Base-by-base conservation (phyloP, 257 asterid genomes). In the Solanum paucissectum region DNA sequence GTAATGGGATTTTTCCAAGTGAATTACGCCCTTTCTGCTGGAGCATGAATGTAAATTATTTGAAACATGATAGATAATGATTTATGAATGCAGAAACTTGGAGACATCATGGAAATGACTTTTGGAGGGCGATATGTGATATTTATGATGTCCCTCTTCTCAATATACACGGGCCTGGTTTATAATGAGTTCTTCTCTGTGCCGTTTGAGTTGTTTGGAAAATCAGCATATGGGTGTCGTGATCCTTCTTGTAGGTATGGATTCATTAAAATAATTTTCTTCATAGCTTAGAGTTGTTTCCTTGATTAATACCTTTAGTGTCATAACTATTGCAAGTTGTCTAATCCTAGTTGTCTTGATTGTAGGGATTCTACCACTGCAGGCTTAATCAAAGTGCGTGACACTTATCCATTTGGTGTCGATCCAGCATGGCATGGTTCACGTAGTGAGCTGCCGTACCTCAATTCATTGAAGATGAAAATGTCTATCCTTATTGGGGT, bases 351-450 rank as follows among this genome's bases (percentile, higher is more conserved):
- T 75, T 29, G 71, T 20, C 83, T 87, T 32, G 87, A 86, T 87
- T 94, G 91, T 94, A 97, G 99, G 85, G 98, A 97, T 66, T 92
- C 99, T 88, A 88, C 98, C 86, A 84, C 98, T 33, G 90, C 94
- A 73, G 99, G 99, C 92, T 90, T 97, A 94, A 96, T 97, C 91
- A 95, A 92, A 94, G 93, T 88, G 87, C 92, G 94, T 72, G 96
- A 91, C 93, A 94, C 99, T 90, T 97, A 95, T 87, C 98, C 99
- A 55, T 96, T 97, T 88, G 99, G 99, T 44, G 95, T 93, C 86
- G 99, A 97, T 91, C 99, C 99, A 89, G 98, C 92, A 75, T 97
- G 99, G 99, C 95, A 97, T 88, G 99, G 99, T 84, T 12, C 96
- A 74, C 98, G 99, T 83, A 97, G 98, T 89, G 99, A 97, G 90